These are phyloP conservation scores for Tagetes erecta DNA, from an alignment of 129 eudicot species.

Conservation along the genomic window DNA sequence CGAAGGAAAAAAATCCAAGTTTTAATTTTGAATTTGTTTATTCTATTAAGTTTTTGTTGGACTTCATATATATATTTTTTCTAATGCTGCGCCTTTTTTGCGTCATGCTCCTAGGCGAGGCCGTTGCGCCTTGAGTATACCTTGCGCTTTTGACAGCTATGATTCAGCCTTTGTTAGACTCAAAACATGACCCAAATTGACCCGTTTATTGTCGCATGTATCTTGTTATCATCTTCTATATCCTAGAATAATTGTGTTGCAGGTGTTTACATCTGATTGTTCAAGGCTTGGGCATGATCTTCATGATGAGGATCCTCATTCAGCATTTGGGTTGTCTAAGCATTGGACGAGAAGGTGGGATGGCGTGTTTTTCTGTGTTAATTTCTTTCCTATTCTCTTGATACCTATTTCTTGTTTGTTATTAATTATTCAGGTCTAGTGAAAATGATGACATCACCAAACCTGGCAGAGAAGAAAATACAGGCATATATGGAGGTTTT, in stretches of 20 bases:
- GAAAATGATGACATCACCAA: conserved; percentile 44
- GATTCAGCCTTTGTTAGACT: background rate
- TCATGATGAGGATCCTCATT: conserved; percentile 40
- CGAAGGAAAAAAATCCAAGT: too few relatives aligned
- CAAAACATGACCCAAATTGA: background rate
- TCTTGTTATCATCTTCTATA: too few relatives aligned
- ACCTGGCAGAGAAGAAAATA: conserved; percentile 35
- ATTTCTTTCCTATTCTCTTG: conserved; percentile 11
- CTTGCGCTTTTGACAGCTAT: background rate
- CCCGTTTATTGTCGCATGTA: background rate
- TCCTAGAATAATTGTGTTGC: background rate
- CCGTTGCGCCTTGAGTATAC: background rate
- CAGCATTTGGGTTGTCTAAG: conserved; percentile 56
- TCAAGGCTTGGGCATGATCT: conserved; percentile 50
- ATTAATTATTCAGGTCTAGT: conserved; percentile 48
- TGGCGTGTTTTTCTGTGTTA: conserved; percentile 19
- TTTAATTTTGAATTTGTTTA: too few relatives aligned
- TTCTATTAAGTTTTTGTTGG: too few relatives aligned
- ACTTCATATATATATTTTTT: too few relatives aligned
- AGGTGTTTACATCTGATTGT: conserved; percentile 63
- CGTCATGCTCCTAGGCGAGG: too few relatives aligned
- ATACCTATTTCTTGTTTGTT: conserved; percentile 1
- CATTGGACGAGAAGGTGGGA: conserved; percentile 71
- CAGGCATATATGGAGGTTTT: conserved; percentile 59
- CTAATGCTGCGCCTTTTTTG: too few relatives aligned